Evolutionary conservation across 768 basidiomycete genomes (phyloP).

Genomic region (Sporobolomyces pararoseus): DNA sequence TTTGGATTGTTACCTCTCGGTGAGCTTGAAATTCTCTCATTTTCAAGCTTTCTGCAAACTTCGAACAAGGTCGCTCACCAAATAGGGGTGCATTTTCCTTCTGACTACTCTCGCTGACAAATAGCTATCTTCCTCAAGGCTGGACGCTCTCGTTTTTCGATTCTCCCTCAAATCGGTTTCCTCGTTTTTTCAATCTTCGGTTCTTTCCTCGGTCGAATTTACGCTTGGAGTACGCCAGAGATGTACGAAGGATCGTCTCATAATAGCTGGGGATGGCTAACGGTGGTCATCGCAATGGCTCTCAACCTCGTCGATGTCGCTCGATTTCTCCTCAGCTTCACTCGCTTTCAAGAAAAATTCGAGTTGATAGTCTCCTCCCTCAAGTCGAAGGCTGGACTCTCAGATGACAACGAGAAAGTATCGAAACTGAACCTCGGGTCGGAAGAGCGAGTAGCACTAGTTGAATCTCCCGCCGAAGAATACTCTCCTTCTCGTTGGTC

Average conservation of each 20-base stretch:
- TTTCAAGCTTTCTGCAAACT: background rate
- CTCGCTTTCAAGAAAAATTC: background rate
- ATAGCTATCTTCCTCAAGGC: constrained; percentile 76
- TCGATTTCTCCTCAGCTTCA: constrained; percentile 17
- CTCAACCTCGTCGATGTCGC: constrained; percentile 59
- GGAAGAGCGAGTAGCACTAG: constrained; percentile 3
- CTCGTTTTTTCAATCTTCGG: constrained; percentile 62
- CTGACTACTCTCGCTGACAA: too few relatives aligned
- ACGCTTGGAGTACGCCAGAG: constrained; percentile 74
- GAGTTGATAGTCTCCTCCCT: constrained; percentile 49
- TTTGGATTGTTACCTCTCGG: constrained; percentile 76
- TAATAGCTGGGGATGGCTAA: constrained; percentile 61
- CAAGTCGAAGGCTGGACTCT: background rate
- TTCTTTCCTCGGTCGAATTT: constrained; percentile 63
- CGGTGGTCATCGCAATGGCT: constrained; percentile 54
- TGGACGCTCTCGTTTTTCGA: constrained; percentile 63
- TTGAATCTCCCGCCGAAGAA: constrained; percentile 1
- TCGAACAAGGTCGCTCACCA: background rate
- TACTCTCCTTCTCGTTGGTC: background rate
- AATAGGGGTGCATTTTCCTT: too few relatives aligned
- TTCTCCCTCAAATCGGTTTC: constrained; percentile 60
- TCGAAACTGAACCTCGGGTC: too few relatives aligned
- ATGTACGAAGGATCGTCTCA: constrained; percentile 64
- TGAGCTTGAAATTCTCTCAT: constrained; percentile 51
- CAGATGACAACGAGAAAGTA: background rate